Conservation (phyloP, 2,329 filamentous ascomycete species). For the Magnaporthiopsis poae region DNA sequence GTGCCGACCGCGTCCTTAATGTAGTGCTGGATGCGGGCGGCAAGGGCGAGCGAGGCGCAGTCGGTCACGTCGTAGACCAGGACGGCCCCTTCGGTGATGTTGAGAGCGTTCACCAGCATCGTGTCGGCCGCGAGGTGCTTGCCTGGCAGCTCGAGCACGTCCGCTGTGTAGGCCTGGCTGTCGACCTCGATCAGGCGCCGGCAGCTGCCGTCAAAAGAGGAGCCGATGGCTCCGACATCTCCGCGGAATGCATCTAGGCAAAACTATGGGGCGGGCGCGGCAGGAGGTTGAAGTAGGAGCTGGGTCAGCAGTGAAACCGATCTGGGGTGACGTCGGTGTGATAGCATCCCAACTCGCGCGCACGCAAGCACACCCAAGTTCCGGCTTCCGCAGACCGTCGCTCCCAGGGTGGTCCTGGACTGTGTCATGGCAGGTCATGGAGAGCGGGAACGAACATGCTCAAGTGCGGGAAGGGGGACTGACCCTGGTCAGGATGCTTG, state of each 20-base stretch:
- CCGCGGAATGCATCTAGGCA: constrained; percentile 20
- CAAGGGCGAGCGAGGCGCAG: constrained; percentile 19
- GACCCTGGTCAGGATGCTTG: constrained; percentile 29
- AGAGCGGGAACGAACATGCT: neutral
- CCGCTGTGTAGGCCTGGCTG: constrained; percentile 22
- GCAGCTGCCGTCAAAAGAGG: constrained; percentile 22
- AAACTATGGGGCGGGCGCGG: constrained; percentile 19
- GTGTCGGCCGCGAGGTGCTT: constrained; percentile 22
- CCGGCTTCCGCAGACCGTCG: neutral
- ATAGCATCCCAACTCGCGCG: neutral
- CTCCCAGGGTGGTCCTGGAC: neutral
- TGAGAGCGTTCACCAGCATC: constrained; percentile 27
- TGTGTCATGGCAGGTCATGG: neutral
- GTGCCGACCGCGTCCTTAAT: constrained; percentile 12
- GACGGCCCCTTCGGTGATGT: constrained; percentile 31
- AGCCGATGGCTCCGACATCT: constrained; percentile 16
- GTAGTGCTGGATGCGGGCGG: constrained; percentile 18
- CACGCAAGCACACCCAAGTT: neutral
- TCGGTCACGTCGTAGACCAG: constrained; percentile 25
- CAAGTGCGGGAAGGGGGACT: constrained; percentile 4
- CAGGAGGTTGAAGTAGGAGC: neutral
- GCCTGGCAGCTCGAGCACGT: constrained; percentile 28
- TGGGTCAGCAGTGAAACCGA: neutral
- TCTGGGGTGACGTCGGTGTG: neutral
- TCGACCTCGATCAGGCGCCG: constrained; percentile 25